A percentile compares a stretch with the other conserved stretches of the same genome.
Evolutionary conservation across 176 grass and related monocot species (phyloP).

Genomic region (Bromus sterilis): DNA sequence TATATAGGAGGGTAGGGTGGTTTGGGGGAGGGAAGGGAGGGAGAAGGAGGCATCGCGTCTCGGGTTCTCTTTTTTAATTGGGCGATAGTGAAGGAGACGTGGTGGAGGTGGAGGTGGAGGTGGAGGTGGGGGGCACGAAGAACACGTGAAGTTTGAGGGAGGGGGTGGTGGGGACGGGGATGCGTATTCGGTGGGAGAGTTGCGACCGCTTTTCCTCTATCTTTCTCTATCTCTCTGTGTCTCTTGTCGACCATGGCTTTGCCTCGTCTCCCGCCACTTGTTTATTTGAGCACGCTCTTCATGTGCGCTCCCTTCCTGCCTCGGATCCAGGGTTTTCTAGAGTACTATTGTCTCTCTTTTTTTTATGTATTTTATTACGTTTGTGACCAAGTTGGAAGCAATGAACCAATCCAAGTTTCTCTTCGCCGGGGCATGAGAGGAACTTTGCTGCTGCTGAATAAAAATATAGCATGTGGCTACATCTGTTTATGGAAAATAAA

Average conservation of each 20-base stretch:
- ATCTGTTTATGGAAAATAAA: too few species aligned
- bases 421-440: neutral
- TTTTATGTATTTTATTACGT: neutral
- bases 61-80: neutral
- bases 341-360: neutral
- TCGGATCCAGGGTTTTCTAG: neutral
- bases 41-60: too few species aligned
- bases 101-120: neutral
- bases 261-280: neutral
- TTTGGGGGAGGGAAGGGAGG: neutral
- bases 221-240: neutral
- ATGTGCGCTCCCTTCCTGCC: neutral
- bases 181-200: neutral
- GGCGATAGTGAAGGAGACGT: neutral
- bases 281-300: neutral
- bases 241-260: neutral
- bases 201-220: neutral
- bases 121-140: slow-evolving; percentile 25
- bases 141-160: slow-evolving; percentile 40
- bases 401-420: neutral
- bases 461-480: too few species aligned
- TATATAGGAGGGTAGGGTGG: neutral
- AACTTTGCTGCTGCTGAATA: neutral
- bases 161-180: neutral
- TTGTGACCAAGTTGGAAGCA: neutral